Conservation (phyloP, 2,329 filamentous ascomycete species). For the Dactylellina haptotyla region DNA sequence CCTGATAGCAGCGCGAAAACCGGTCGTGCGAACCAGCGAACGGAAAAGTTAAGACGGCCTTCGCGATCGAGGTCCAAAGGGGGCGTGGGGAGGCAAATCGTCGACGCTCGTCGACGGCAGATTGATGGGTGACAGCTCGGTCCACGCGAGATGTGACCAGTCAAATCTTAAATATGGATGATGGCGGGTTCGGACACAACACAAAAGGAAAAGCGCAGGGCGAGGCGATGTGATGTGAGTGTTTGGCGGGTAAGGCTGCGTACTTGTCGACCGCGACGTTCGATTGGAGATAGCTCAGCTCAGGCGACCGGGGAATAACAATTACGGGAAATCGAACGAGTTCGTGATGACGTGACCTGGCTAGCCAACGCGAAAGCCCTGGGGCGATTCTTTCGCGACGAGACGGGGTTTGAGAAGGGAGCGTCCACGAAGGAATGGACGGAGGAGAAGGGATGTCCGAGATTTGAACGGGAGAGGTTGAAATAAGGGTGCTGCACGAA, state of each 20-base stretch:
- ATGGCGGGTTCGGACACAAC: constrained; percentile 38
- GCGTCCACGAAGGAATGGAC: constrained; percentile 20
- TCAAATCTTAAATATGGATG: constrained; percentile 21
- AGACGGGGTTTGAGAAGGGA: constrained; percentile 9
- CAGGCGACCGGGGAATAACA: constrained; percentile 40
- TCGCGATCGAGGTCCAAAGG: constrained; percentile 5
- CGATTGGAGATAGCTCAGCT: constrained; percentile 48
- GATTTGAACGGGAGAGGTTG: constrained; percentile 31
- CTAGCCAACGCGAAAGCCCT: constrained; percentile 40
- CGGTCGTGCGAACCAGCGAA: constrained; percentile 3
- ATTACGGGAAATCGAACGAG: constrained; percentile 18
- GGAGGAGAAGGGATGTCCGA: constrained; percentile 22
- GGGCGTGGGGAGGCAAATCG: neutral
- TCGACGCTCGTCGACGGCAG: constrained; percentile 5
- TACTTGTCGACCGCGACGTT: constrained; percentile 44
- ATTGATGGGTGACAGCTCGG: neutral
- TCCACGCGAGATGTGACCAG: constrained; percentile 26
- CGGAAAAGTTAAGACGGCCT: neutral
- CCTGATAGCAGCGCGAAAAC: neutral
- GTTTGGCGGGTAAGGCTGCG: constrained; percentile 54
- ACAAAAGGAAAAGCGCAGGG: constrained; percentile 32
- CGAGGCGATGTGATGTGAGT: constrained; percentile 40
- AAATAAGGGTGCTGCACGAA: constrained; percentile 46
- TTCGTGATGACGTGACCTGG: constrained; percentile 53
- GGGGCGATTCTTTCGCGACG: constrained; percentile 41